These are phyloP conservation scores for Geotrichum carabidarum DNA, from an alignment of 1,139 yeast species.

Conservation along the genomic window DNA sequence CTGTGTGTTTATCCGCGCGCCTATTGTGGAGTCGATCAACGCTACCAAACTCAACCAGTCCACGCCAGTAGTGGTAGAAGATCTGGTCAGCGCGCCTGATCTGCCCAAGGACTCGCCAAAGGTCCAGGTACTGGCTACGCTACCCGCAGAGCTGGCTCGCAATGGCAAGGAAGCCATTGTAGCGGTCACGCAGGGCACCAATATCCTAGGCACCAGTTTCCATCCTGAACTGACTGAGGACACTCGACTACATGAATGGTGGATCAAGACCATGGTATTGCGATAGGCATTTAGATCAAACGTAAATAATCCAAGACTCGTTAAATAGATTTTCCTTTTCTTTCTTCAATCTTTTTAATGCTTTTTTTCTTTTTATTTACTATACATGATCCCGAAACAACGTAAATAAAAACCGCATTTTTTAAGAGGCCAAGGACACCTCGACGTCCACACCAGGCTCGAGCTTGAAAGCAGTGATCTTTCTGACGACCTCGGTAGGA, in stretches of 20 bases:
- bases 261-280: conserved; percentile 38
- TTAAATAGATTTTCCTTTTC: not conserved
- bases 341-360: not conserved
- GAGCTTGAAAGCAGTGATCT: conserved; percentile 88
- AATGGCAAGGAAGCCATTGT: conserved; percentile 9
- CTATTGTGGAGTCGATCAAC: conserved; percentile 50
- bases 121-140: conserved; percentile 31
- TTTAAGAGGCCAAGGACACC: conserved; percentile 42
- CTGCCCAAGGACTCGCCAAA: conserved; percentile 11
- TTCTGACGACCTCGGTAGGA: conserved; percentile 89
- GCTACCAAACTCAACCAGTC: not conserved
- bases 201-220: conserved; percentile 66
- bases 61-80: conserved; percentile 17
- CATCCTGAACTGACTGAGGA: conserved; percentile 73
- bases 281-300: not conserved
- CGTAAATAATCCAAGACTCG: not conserved
- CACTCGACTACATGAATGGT: conserved; percentile 66
- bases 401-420: not conserved
- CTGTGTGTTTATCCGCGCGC: conserved; percentile 73
- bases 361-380: not conserved
- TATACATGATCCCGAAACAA: not conserved
- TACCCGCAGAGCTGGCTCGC: conserved; percentile 25
- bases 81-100: conserved; percentile 20
- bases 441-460: conserved; percentile 47
- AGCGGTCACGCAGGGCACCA: conserved; percentile 33